Percentiles rank a stretch among this genome's conserved stretches.
These are phyloP conservation scores for Lunularia cruciata DNA, from an alignment of 225 moss, liverwort and hornwort species.

Conservation along the genomic window DNA sequence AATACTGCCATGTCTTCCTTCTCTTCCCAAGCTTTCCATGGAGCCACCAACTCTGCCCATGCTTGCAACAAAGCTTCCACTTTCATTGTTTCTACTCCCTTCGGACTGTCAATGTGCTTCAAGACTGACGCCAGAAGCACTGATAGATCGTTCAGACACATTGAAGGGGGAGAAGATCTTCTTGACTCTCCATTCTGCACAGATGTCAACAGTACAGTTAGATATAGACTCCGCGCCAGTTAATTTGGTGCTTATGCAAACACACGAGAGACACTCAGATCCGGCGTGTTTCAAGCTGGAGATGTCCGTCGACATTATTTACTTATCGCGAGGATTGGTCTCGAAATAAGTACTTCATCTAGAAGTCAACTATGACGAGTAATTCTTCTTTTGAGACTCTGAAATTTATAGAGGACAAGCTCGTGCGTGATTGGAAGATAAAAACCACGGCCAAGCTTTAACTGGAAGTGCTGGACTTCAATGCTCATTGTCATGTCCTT, in stretches of 20 bases:
- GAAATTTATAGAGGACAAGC: neutral
- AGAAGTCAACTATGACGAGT: neutral
- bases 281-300: no score
- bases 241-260: no score
- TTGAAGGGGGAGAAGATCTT: conserved; percentile 1
- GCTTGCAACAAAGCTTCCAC: conserved; percentile 22
- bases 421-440: no score
- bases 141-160: conserved; percentile 21
- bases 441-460: no score
- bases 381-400: neutral
- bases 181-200: conserved; percentile 15
- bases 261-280: no score
- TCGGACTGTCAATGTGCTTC: conserved; percentile 18
- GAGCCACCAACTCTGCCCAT: conserved; percentile 22
- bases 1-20: conserved; percentile 31
- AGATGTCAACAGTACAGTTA: neutral
- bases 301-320: no score
- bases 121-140: conserved; percentile 14
- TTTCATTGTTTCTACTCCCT: conserved; percentile 12
- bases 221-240: no score
- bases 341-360: neutral
- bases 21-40: conserved; percentile 30
- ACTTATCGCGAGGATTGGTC: no score
- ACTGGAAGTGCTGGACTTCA: no score
- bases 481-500: no score